Base-by-base conservation (phyloP, 2,329 filamentous ascomycete genomes). In the Waltergamsia citrina region DNA sequence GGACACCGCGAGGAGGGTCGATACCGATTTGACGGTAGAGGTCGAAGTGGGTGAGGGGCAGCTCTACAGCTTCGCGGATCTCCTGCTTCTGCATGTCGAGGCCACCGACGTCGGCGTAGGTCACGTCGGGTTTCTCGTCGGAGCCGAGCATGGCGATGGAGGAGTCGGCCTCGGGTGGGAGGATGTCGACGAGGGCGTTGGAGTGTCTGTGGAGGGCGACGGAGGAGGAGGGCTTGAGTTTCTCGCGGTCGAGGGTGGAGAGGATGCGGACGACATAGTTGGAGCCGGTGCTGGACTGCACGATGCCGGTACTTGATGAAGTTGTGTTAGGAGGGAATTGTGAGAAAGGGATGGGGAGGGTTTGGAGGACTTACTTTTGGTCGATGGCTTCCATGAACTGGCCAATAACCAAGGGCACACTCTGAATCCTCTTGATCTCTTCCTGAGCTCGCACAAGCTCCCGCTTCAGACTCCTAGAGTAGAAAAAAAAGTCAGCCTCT, bases 321-420 rank as follows among this genome's bases (percentile, higher is more conserved):
- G 19, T 7, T n/a, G 12, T 16, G 34, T 36, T 24, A 43, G 32
- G 10, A 38, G n/a, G 27, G 33, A 26, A 12, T 16, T 22, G 12
- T 10, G 21, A 18, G 15, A 8, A n/a, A n/a, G 8, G 14, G 15
- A 14, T 14, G 20, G 30, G 29, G 28, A 38, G 17, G 24, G 33
- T 32, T 18, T 38, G 24, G 17, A 33, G n/a, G n/a, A 39, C 74
- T 59, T 72, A 94, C 86, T 95, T 98, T 65, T 98, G 92, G 60
- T 98, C 92, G 55, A 98, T 98, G 36, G 92, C 92, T 65, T 98
- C 92, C 92, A 98, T 98, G 57, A 98, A 98, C 63, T 98, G 92
- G 40, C 92, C 92, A 57, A 98, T 98, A 42, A 98, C 92, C 41
- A 98, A 67, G 19, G 92, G 92, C 35, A 98, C 92, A 59, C 87